These are phyloP conservation scores for Sorghum bicolor DNA, from an alignment of 176 grass and related monocot species.

Conservation along the genomic window DNA sequence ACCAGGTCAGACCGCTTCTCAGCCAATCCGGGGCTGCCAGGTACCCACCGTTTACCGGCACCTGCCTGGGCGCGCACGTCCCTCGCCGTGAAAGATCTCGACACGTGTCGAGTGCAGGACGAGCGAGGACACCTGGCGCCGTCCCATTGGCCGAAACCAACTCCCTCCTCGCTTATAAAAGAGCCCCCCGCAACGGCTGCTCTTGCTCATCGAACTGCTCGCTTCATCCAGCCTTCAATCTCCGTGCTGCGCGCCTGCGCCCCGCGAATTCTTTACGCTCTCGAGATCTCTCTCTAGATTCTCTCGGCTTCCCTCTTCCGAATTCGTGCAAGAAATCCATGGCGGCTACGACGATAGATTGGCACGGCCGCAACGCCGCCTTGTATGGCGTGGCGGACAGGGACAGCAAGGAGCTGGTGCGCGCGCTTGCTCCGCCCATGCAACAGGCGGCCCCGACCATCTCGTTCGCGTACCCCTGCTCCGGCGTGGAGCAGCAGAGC, in stretches of 20 bases:
- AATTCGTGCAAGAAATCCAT: slow-evolving; percentile 35
- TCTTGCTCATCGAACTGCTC: slow-evolving; percentile 16
- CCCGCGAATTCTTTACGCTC: not conserved
- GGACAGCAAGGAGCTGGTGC: slow-evolving; percentile 51
- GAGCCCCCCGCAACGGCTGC: slow-evolving; percentile 18
- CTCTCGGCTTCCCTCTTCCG: not conserved
- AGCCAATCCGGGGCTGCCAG: slow-evolving; percentile 14
- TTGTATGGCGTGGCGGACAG: slow-evolving; percentile 26
- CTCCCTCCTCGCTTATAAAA: slow-evolving; percentile 47
- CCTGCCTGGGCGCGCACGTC: slow-evolving; percentile 20
- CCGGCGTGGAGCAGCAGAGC: slow-evolving; percentile 17
- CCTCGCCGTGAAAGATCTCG: not conserved
- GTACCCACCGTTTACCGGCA: slow-evolving; percentile 38
- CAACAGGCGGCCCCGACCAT: slow-evolving; percentile 6
- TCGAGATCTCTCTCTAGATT: not conserved
- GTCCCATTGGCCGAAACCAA: slow-evolving; percentile 2
- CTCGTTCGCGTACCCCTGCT: slow-evolving; percentile 31
- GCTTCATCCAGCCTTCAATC: not conserved
- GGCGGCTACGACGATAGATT: slow-evolving; percentile 56
- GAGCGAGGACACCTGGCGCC: slow-evolving; percentile 1
- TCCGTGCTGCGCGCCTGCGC: not conserved
- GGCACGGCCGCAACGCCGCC: slow-evolving; percentile 22
- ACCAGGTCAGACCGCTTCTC: slow-evolving; percentile 39
- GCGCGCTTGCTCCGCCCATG: slow-evolving; percentile 24
- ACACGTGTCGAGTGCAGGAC: slow-evolving; percentile 32